Percentiles rank a stretch among this genome's conserved stretches.
These are phyloP conservation scores for Teunomyces lycoperdinae DNA, from an alignment of 805 yeast genomes.

Conservation along the genomic window DNA sequence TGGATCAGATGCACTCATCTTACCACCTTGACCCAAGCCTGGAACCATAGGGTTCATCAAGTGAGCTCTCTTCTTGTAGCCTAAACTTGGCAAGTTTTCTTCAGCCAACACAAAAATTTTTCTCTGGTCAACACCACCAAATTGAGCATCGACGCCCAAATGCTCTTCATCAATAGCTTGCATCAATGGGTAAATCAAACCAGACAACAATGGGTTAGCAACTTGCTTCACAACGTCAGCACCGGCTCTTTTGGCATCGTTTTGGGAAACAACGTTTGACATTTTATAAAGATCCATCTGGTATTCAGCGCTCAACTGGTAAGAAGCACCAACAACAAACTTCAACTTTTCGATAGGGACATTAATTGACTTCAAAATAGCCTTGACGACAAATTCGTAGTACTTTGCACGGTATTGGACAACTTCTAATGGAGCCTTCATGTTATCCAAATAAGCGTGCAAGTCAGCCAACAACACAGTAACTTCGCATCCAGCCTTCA, in stretches of 20 bases:
- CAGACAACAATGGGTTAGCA: slow-evolving; percentile 86
- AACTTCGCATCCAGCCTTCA: slow-evolving; percentile 95
- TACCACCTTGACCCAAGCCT: slow-evolving; percentile 94
- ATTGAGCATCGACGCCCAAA: slow-evolving; percentile 86
- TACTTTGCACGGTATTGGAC: slow-evolving; percentile 86
- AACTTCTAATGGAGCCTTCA: slow-evolving; percentile 96
- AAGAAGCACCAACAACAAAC: slow-evolving; percentile 86
- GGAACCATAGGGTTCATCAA: slow-evolving; percentile 99
- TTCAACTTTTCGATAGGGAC: slow-evolving; percentile 88
- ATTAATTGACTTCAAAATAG: slow-evolving; percentile 79
- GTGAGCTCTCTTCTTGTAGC: slow-evolving; percentile 97
- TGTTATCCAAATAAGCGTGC: slow-evolving; percentile 95
- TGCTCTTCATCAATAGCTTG: slow-evolving; percentile 96
- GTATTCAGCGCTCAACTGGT: slow-evolving; percentile 75
- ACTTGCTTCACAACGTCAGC: slow-evolving; percentile 99
- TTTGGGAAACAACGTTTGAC: slow-evolving; percentile 82
- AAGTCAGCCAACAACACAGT: slow-evolving; percentile 89
- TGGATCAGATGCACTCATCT: slow-evolving; percentile 99
- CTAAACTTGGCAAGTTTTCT: slow-evolving; percentile 80
- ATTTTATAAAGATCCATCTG: slow-evolving; percentile 87
- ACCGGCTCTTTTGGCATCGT: slow-evolving; percentile 98
- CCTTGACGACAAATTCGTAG: slow-evolving; percentile 79
- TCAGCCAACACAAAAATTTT: slow-evolving; percentile 96
- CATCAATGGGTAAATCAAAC: slow-evolving; percentile 96
- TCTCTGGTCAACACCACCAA: slow-evolving; percentile 99